Evolutionary conservation across 495 filamentous ascomycete genomes (phyloP), one percentile per base, ranked within the genome.

Genomic region (Beverwykella pulmonaria): DNA sequence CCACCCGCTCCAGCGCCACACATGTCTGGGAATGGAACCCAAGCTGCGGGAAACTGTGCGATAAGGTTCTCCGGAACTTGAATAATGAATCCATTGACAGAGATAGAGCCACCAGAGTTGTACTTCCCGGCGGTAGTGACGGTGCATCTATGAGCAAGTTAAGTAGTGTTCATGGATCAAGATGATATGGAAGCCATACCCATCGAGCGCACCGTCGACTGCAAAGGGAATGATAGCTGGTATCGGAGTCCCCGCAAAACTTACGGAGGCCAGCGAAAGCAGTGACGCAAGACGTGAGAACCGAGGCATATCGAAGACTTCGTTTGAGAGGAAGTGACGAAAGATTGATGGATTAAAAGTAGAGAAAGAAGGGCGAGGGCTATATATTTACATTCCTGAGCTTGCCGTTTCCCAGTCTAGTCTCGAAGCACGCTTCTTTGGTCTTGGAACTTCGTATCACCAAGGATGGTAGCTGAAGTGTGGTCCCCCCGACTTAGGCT

Each of bases 11-110:
- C 71, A 56, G 32, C 67, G 0, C 36, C 67, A 41, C 70, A 74
- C 52, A 80, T 75, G 1, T 79, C 67, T 19, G 66, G 71, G 71
- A 78, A 80, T 0, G 77, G 73, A 4, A 79, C 73, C 53, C 72
- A 80, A 0, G 76, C 71, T 0, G 73, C 76, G 0, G 79, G 78
- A 39, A 81, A 78, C n/a, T 77, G 73, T 19, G 76, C 76, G 9
- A 76, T 68, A 34, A 79, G 53, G 63, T 81, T 81, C 70, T 79
- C 70, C 25, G 79, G 79, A 2, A 80, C 71, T n/a, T 57, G 73
- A 23, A 81, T 71, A 14, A 47, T 74, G 70, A 72, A 80, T 0
- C 77, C 76, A 12, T 73, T 74, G n/a, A 81, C 72, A 6, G 63
- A 63, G 32, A 80, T 75, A 32, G 65, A 68, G 12, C 79, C 79